Evolutionary conservation across 2,329 filamentous ascomycete genomes (phyloP).

Genomic region (Ceratocystis cacaofunesta): DNA sequence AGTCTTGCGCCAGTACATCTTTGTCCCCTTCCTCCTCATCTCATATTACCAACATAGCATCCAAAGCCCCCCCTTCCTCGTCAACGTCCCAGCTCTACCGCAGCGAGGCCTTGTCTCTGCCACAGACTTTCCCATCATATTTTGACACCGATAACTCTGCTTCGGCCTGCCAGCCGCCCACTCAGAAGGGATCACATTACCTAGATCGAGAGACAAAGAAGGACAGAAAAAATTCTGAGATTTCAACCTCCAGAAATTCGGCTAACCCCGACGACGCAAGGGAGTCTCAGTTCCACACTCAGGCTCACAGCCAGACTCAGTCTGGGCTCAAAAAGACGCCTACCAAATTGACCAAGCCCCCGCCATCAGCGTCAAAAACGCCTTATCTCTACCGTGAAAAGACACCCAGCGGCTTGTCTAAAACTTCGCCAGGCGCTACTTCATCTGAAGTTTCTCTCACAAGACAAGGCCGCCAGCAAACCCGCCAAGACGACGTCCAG

Average conservation of each 20-base stretch:
- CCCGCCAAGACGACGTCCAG: constrained; percentile 3
- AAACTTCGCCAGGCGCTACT: not conserved
- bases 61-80: not conserved
- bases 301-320: not conserved
- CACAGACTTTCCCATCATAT: not conserved
- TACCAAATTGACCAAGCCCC: constrained; percentile 11
- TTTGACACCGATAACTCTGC: not conserved
- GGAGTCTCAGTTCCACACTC: not conserved
- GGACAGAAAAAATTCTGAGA: not conserved
- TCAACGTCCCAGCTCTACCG: not conserved
- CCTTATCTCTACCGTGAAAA: constrained; percentile 15
- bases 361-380: constrained; percentile 16
- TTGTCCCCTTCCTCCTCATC: too few relatives aligned
- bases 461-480: not conserved
- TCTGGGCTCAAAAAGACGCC: not conserved
- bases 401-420: not conserved
- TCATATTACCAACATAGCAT: not conserved
- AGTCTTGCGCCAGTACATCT: not conserved
- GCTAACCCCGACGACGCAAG: not conserved
- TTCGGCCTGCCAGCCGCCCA: constrained; percentile 5
- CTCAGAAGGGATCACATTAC: not conserved
- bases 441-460: not conserved
- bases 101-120: not conserved
- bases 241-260: not conserved
- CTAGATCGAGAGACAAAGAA: not conserved